These are phyloP conservation scores for Trichoderma semiorbis DNA, from an alignment of 2,329 filamentous ascomycete genomes.

Conservation along the genomic window DNA sequence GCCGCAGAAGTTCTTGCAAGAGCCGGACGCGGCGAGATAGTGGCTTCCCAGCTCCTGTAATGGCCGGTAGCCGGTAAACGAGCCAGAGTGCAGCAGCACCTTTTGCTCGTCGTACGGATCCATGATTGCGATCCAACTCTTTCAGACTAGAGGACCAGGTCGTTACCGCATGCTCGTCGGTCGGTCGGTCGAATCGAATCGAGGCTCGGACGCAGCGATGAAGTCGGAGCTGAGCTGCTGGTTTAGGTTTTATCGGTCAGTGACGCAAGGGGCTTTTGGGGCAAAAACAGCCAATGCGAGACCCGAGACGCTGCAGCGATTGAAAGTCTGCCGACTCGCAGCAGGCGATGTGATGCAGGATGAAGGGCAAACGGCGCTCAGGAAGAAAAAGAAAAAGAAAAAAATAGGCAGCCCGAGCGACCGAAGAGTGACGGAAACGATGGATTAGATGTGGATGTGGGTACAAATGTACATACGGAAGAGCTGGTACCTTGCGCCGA, in stretches of 20 bases:
- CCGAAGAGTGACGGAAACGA: slow-evolving; percentile 15
- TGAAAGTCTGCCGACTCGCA: background rate
- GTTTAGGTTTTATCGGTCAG: slow-evolving; percentile 12
- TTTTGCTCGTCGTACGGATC: slow-evolving; percentile 39
- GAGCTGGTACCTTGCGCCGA: background rate
- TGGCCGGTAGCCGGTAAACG: slow-evolving; percentile 57
- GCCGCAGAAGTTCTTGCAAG: slow-evolving; percentile 68
- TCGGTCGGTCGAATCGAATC: slow-evolving; percentile 19
- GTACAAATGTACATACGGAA: background rate
- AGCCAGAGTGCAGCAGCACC: slow-evolving; percentile 54
- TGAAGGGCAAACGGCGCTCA: background rate
- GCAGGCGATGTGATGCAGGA: background rate
- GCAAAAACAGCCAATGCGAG: background rate
- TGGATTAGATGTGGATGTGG: background rate
- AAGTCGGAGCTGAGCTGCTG: background rate
- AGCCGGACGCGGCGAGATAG: slow-evolving; percentile 55
- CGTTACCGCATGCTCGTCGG: slow-evolving; percentile 21
- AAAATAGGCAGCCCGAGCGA: slow-evolving; percentile 12
- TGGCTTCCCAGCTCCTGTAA: slow-evolving; percentile 49
- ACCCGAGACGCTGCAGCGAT: background rate
- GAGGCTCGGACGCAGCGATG: slow-evolving; percentile 1
- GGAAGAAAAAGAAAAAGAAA: background rate
- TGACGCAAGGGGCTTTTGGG: slow-evolving; percentile 7
- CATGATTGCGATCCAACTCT: slow-evolving; percentile 27
- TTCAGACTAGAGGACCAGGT: background rate